Evolutionary conservation across 2,329 filamentous ascomycete species (phyloP).

Genomic region (Elsinoe necatrix): DNA sequence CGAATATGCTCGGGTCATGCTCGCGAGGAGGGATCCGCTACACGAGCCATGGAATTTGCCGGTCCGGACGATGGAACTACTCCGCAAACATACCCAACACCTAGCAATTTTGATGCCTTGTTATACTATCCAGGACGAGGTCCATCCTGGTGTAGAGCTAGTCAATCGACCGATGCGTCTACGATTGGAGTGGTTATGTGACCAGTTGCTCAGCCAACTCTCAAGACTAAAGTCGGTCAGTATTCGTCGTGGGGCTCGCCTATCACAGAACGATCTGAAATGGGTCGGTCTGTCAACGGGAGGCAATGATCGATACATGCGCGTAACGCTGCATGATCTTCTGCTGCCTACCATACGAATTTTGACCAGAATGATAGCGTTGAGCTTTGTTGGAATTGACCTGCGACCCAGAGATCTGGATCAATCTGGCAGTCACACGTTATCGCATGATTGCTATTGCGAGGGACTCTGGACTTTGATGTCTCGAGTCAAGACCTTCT

Average conservation of each 20-base stretch:
- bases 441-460: neutral
- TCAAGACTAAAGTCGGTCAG: neutral
- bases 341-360: neutral
- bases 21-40: neutral
- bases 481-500: neutral
- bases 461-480: neutral
- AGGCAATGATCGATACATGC: conserved; percentile 1
- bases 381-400: neutral
- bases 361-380: neutral
- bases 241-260: neutral
- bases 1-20: neutral
- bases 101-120: neutral
- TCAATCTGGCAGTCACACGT: neutral
- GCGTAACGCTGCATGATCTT: neutral
- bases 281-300: neutral
- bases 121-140: neutral
- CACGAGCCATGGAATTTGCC: conserved; percentile 1
- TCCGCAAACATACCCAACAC: neutral
- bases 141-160: neutral
- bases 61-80: neutral
- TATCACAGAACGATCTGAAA: neutral
- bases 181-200: neutral
- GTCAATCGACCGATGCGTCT: neutral
- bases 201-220: neutral
- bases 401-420: conserved; percentile 1